Conservation (phyloP, 1,284 basidiomycete species). For the Fomes fomentarius region DNA sequence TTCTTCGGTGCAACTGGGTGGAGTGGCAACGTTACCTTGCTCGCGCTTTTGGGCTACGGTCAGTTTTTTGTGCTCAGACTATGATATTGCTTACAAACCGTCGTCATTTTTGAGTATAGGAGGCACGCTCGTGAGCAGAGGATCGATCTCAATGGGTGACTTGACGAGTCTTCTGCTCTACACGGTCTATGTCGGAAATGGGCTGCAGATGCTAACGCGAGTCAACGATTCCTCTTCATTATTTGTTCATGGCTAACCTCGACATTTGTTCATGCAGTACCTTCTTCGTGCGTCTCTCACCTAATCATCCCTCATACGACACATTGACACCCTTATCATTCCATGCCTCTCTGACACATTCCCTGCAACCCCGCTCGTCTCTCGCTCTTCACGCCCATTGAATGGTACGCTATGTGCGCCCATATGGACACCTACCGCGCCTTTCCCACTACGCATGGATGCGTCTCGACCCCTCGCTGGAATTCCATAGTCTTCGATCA, state of each 20-base stretch:
- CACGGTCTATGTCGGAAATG: constrained; percentile 87
- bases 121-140: constrained; percentile 87
- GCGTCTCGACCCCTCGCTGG: too few relatives aligned
- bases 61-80: background rate
- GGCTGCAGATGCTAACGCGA: constrained; percentile 80
- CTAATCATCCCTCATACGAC: too few relatives aligned
- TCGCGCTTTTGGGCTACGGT: constrained; percentile 93
- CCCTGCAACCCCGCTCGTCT: background rate
- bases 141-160: constrained; percentile 90
- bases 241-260: background rate
- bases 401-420: background rate
- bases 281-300: constrained; percentile 46
- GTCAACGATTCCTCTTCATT: constrained; percentile 36
- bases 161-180: constrained; percentile 92
- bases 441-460: too few relatives aligned
- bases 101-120: constrained; percentile 46
- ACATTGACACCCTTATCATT: background rate
- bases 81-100: background rate
- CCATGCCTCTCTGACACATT: background rate
- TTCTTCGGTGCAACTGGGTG: constrained; percentile 95
- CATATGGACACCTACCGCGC: background rate
- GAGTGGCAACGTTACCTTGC: constrained; percentile 92
- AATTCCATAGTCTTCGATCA: constrained; percentile 67
- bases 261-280: constrained; percentile 14
- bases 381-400: background rate